A percentile compares a stretch with the other conserved stretches of the same genome.
These are phyloP conservation scores for Monarda citriodora DNA, from an alignment of 305 asterid species.

Conservation along the genomic window DNA sequence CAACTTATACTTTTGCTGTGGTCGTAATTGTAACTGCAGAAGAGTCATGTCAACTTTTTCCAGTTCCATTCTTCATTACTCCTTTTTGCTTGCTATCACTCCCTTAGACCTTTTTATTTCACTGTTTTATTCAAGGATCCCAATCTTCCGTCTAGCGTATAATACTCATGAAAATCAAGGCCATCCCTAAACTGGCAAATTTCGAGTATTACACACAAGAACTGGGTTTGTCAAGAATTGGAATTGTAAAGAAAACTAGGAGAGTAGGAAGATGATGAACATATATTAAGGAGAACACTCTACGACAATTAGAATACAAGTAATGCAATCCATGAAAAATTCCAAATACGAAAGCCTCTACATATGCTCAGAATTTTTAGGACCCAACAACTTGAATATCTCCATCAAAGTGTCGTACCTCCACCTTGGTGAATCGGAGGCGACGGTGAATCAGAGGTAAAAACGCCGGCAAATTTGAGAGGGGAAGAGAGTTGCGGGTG, in stretches of 20 bases:
- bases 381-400: conserved; percentile 14
- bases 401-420: conserved; percentile 51
- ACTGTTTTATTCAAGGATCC: background rate
- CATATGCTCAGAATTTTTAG: background rate
- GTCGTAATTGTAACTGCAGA: background rate
- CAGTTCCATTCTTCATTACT: conserved; percentile 1
- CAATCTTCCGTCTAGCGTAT: background rate
- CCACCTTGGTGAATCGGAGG: too few species aligned
- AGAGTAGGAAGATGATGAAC: background rate
- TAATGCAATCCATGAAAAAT: background rate
- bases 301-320: background rate
- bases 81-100: background rate
- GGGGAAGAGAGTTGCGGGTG: too few species aligned
- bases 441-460: too few species aligned
- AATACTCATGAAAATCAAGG: background rate
- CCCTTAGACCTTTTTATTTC: conserved; percentile 12
- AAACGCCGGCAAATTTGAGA: too few species aligned
- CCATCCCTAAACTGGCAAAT: too few species aligned
- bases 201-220: too few species aligned
- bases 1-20: background rate
- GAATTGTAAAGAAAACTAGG: too few species aligned
- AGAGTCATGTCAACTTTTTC: background rate
- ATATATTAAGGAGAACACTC: background rate
- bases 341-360: conserved; percentile 2
- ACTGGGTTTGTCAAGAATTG: too few species aligned